These are phyloP conservation scores for Dictyostelium brefeldianum DNA, from an alignment of 78 protist genomes.

Conservation along the genomic window DNA sequence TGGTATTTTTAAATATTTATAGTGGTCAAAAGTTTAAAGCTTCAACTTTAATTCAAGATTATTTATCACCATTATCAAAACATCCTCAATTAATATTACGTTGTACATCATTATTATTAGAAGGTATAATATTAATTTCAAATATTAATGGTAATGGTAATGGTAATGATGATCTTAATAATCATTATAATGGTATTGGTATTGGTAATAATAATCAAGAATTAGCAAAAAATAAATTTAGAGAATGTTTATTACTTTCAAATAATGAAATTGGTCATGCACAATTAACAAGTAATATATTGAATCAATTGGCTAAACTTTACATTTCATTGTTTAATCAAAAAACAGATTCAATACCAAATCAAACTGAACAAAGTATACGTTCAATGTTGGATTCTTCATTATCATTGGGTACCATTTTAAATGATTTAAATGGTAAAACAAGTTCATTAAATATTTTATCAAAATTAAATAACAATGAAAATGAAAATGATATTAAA, in stretches of 20 bases:
- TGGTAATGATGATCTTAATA: too few relatives aligned
- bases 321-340: constrained; percentile 1
- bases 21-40: neutral
- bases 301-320: constrained; percentile 35
- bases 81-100: constrained; percentile 60
- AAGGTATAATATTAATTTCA: constrained; percentile 1
- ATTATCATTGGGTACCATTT: neutral
- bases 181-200: too few relatives aligned
- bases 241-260: constrained; percentile 37
- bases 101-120: constrained; percentile 10
- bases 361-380: neutral
- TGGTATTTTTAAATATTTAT: constrained; percentile 10
- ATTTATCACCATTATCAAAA: constrained; percentile 30
- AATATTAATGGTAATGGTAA: neutral
- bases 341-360: neutral
- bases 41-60: constrained; percentile 6
- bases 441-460: neutral
- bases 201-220: neutral
- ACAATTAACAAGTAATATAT: constrained; percentile 42
- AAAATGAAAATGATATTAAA: too few relatives aligned
- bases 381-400: constrained; percentile 21
- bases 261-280: constrained; percentile 43
- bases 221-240: constrained; percentile 35
- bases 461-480: neutral
- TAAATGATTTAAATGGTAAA: constrained; percentile 28